Evolutionary conservation across 1,284 basidiomycete species (phyloP).

Genomic region (Ganoderma sinense): DNA sequence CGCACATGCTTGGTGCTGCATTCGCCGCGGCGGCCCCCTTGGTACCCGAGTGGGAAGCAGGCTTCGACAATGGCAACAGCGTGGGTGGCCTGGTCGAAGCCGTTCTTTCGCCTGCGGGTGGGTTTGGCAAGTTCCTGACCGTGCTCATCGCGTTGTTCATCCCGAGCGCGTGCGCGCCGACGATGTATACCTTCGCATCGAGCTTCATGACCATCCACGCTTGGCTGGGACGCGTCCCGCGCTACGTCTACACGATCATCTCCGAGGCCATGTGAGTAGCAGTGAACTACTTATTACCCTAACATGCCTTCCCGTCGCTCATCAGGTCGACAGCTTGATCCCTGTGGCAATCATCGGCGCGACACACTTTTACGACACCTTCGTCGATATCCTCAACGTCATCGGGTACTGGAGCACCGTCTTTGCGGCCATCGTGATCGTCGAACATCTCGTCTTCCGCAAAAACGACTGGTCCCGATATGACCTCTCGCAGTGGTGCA

Average conservation of each 20-base stretch:
- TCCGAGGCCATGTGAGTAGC: slow-evolving; percentile 71
- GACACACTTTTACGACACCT: slow-evolving; percentile 62
- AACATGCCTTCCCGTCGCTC: slow-evolving; percentile 9
- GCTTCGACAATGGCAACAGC: slow-evolving; percentile 61
- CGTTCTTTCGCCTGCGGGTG: slow-evolving; percentile 52
- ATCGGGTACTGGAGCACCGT: slow-evolving; percentile 69
- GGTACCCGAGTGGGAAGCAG: slow-evolving; percentile 65
- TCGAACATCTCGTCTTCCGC: slow-evolving; percentile 67
- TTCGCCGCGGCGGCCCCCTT: slow-evolving; percentile 66
- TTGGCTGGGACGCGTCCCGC: slow-evolving; percentile 65
- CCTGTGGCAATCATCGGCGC: slow-evolving; percentile 68
- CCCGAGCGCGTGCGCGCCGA: slow-evolving; percentile 69
- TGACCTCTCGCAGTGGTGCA: slow-evolving; percentile 50
- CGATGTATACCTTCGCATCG: slow-evolving; percentile 81
- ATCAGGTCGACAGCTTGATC: slow-evolving; percentile 50
- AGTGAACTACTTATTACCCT: slow-evolving; percentile 26
- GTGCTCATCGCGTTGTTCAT: slow-evolving; percentile 63
- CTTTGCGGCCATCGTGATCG: slow-evolving; percentile 60
- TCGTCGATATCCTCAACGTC: slow-evolving; percentile 62
- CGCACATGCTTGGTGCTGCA: slow-evolving; percentile 72
- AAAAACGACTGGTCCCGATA: slow-evolving; percentile 43
- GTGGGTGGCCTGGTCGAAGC: slow-evolving; percentile 59
- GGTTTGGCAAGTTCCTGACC: slow-evolving; percentile 67
- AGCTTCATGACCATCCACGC: slow-evolving; percentile 75
- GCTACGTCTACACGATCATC: slow-evolving; percentile 76